Conservation (phyloP, 345 rosid species). For the Moringa oleifera region DNA sequence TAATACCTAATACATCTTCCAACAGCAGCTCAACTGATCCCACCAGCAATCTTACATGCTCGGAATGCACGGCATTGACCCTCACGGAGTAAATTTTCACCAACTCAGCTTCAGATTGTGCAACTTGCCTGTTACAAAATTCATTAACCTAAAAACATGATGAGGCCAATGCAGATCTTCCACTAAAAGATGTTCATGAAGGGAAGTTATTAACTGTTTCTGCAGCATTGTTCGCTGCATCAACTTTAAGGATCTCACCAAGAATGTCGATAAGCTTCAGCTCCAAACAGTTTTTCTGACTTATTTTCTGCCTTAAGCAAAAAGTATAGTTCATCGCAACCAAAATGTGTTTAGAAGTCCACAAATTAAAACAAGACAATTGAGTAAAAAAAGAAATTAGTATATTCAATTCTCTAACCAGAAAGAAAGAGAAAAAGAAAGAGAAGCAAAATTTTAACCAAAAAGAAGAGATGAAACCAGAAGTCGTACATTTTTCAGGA, state of each 20-base stretch:
- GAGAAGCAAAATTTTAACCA: no score
- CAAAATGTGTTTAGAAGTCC: no score
- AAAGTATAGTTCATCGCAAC: neutral
- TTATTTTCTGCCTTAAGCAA: slow-evolving; percentile 22
- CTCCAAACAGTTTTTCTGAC: slow-evolving; percentile 30
- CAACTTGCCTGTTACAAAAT: slow-evolving; percentile 34
- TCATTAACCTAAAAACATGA: neutral
- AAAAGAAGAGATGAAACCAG: no score
- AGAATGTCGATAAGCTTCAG: slow-evolving; percentile 33
- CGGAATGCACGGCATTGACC: slow-evolving; percentile 37
- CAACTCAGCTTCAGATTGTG: slow-evolving; percentile 39
- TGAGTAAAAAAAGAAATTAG: no score
- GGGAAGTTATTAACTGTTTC: slow-evolving; percentile 31
- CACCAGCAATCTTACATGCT: slow-evolving; percentile 40
- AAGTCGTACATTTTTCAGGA: no score
- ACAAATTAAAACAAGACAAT: neutral
- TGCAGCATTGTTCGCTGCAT: slow-evolving; percentile 21
- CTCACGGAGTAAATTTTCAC: slow-evolving; percentile 41
- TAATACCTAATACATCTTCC: slow-evolving; percentile 30
- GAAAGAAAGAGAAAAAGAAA: no score
- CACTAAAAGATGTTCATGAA: neutral
- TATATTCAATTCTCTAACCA: no score
- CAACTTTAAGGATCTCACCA: slow-evolving; percentile 32
- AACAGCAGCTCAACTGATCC: slow-evolving; percentile 31
- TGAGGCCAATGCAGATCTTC: neutral